A percentile compares a stretch with the other conserved stretches of the same genome.
These are phyloP conservation scores for Hypoxylon sp. DNA, from an alignment of 2,329 filamentous ascomycete species.

Conservation along the genomic window DNA sequence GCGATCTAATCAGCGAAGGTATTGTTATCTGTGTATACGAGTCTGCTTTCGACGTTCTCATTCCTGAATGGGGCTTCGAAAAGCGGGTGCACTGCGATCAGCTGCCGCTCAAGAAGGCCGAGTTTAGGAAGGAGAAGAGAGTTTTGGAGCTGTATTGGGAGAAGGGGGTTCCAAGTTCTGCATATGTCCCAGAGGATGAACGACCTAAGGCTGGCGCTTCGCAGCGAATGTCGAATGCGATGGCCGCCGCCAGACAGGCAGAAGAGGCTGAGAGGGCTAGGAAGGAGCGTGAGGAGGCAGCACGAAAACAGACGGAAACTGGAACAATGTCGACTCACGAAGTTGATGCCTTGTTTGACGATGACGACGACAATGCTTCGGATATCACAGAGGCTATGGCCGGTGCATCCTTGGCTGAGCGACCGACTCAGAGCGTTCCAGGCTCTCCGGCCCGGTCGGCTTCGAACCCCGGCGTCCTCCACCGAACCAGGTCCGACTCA, in stretches of 20 bases:
- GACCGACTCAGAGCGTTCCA: conserved; percentile 94
- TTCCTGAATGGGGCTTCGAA: conserved; percentile 98
- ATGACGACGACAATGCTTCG: conserved; percentile 88
- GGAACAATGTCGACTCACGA: conserved; percentile 94
- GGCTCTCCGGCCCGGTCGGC: conserved; percentile 86
- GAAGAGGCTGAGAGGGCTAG: conserved; percentile 84
- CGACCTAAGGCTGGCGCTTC: conserved; percentile 84
- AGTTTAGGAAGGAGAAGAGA: conserved; percentile 96
- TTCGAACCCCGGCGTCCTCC: conserved; percentile 73
- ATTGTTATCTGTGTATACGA: conserved; percentile 98
- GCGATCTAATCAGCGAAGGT: conserved; percentile 93
- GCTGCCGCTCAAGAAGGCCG: conserved; percentile 97
- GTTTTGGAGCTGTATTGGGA: conserved; percentile 99
- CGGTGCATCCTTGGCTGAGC: conserved; percentile 88
- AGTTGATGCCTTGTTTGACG: conserved; percentile 94
- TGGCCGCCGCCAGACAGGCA: conserved; percentile 81
- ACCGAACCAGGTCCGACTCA: conserved; percentile 94
- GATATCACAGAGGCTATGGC: conserved; percentile 92
- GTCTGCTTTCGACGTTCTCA: conserved; percentile 97
- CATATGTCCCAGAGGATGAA: conserved; percentile 96
- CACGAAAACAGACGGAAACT: conserved; percentile 93
- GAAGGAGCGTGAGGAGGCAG: conserved; percentile 89
- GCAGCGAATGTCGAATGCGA: conserved; percentile 78
- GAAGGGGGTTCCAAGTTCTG: conserved; percentile 96
- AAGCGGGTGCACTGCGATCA: conserved; percentile 99